A percentile compares a stretch with the other conserved stretches of the same genome.
Evolutionary conservation across 2,329 filamentous ascomycete species (phyloP).

Genomic region (Simplicillium aogashimaense): DNA sequence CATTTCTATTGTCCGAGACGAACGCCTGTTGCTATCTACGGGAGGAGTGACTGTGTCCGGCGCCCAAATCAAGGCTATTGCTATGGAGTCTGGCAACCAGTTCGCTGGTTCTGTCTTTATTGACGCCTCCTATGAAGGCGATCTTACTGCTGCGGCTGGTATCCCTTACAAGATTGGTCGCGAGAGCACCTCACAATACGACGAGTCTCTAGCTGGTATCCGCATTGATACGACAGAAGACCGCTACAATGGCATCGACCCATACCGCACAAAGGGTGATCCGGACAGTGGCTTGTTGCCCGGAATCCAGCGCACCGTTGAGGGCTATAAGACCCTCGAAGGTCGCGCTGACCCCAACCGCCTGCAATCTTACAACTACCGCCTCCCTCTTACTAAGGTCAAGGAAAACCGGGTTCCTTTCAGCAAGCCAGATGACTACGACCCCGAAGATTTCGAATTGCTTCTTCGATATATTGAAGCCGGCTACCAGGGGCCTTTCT

Average conservation of each 20-base stretch:
- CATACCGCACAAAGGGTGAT: not conserved
- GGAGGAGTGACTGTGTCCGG: no score
- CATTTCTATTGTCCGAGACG: not conserved
- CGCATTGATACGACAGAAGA: not conserved
- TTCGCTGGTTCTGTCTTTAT: not conserved
- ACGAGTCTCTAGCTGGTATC: slow-evolving; percentile 1
- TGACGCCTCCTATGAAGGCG: slow-evolving; percentile 2
- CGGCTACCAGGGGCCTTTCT: slow-evolving; percentile 3
- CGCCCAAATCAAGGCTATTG: no score
- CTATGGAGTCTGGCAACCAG: no score
- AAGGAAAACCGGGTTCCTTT: slow-evolving; percentile 5
- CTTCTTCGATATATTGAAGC: slow-evolving; percentile 7
- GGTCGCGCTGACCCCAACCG: slow-evolving; percentile 5
- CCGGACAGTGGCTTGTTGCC: not conserved
- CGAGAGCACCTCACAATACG: slow-evolving; percentile 8
- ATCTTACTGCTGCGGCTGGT: slow-evolving; percentile 3
- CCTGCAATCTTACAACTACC: slow-evolving; percentile 8
- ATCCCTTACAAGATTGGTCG: slow-evolving; percentile 9
- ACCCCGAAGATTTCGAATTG: slow-evolving; percentile 5
- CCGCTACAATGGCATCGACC: not conserved
- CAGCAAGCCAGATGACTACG: slow-evolving; percentile 4
- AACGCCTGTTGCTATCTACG: not conserved
- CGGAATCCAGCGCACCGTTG: not conserved
- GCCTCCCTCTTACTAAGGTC: slow-evolving; percentile 4
- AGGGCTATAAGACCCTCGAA: not conserved